Base-by-base conservation (phyloP, 192 early-diverging fungal genomes). In the Kickxella alabastrina region DNA sequence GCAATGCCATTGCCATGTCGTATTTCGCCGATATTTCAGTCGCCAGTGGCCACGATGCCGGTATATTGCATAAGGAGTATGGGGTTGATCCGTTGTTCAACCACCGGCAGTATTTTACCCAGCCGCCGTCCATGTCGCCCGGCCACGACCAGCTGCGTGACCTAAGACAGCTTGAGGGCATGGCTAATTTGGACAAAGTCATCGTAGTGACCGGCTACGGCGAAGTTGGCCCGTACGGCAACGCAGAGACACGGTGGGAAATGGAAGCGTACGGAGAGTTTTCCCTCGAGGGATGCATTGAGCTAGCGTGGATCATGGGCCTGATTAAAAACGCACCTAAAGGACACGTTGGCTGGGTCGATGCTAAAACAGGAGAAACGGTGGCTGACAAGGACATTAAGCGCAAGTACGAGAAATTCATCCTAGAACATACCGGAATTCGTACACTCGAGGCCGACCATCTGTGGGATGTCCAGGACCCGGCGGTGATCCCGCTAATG, bases 301-400 rank as follows among this genome's bases (percentile, higher is more conserved):
- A 97, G 76, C 84, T 97, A 85, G 92, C 94, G 6, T 94, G 94
- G 92, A 88, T 97, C 62, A 95, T 95, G 92, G 92, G 92, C 34
- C 87, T 86, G 49, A 91, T 97, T 79, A 88, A 86, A 60, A 43
- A 39, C 24, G 25, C 41, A 2, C 35, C 6, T 12, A 10, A 41
- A 14, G 31, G 17, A 6, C 14, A 37, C 18, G 22, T 22, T 78
- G 93, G 93, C 39, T 97, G 94, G 94, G 80, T 94, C 34, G 94
- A 97, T 66, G 82, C 82, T 21, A 77, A 78, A 55, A 83, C 90
- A 27, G 75, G 73, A 19, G 86, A 88, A 59, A 89, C 92, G 10
- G 87, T 97, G 48, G 74, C 82, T 47, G 94, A 97, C 55, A 41
- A 56, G 26, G 89, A 95, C 59, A 77, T 97, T 75, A 95, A 95